phyloP scores from a whole-genome alignment of 345 rosid species.

The Pistacia atlantica region DNA sequence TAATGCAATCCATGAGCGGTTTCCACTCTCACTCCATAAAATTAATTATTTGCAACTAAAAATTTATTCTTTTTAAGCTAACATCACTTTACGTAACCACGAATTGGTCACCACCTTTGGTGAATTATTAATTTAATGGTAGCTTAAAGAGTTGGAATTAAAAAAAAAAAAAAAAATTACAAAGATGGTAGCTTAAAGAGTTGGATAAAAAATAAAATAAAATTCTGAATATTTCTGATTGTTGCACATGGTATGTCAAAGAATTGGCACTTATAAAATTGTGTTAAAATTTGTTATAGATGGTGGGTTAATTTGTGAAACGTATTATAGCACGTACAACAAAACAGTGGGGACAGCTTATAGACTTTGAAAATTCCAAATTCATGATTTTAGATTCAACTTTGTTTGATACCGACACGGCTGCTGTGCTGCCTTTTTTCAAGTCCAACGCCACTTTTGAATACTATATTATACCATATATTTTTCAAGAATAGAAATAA shows the following conservation, averaged over 20 bases:
- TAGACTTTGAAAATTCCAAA: background rate
- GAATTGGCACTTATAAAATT: too few relatives aligned
- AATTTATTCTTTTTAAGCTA: background rate
- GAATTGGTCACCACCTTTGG: background rate
- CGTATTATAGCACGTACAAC: too few relatives aligned
- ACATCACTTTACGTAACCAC: constrained; percentile 10
- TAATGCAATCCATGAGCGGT: background rate
- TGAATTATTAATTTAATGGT: background rate
- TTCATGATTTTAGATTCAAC: background rate
- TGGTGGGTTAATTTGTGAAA: too few relatives aligned
- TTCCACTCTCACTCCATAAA: too few relatives aligned
- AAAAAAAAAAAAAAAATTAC: too few relatives aligned
- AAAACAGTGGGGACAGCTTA: background rate
- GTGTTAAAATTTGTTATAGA: too few relatives aligned
- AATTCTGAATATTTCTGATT: background rate
- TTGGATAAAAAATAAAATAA: too few relatives aligned
- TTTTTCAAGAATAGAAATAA: too few relatives aligned
- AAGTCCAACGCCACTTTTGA: background rate
- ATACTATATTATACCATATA: background rate
- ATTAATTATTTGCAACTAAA: background rate
- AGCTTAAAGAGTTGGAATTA: too few relatives aligned
- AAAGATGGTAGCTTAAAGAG: background rate
- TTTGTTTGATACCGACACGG: background rate
- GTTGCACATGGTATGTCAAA: background rate
- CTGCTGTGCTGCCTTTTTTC: background rate